Evolutionary conservation across 164 flowering plant species (phyloP).

Genomic region (Chloranthus sessilifolius): DNA sequence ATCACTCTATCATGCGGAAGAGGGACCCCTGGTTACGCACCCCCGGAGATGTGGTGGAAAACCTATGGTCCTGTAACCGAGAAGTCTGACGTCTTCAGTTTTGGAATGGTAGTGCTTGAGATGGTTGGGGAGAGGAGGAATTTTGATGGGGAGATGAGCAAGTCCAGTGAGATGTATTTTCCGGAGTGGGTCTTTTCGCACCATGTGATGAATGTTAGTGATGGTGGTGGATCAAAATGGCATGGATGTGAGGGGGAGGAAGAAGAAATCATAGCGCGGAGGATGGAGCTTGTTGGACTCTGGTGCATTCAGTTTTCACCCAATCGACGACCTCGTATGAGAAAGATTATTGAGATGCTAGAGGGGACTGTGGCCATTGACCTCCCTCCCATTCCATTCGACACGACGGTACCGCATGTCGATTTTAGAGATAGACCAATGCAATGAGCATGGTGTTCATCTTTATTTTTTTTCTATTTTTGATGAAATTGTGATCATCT

Average conservation of each 20-base stretch:
- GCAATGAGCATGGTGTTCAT: no score
- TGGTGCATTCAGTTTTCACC: slow-evolving; percentile 1
- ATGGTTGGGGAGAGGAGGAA: slow-evolving; percentile 6
- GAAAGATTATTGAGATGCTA: background rate
- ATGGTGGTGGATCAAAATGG: background rate
- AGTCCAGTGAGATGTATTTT: slow-evolving; percentile 1
- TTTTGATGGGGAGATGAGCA: background rate
- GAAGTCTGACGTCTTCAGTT: slow-evolving; percentile 11
- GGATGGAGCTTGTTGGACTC: slow-evolving; percentile 1
- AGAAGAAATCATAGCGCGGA: background rate
- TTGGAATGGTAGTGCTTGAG: slow-evolving; percentile 5
- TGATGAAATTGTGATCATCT: no score
- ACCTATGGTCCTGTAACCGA: background rate
- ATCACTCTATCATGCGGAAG: background rate
- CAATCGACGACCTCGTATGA: background rate
- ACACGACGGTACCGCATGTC: background rate
- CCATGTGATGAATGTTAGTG: background rate
- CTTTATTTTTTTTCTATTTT: no score
- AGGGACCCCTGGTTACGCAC: slow-evolving; percentile 10
- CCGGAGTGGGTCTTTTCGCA: slow-evolving; percentile 6
- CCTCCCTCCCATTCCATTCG: background rate
- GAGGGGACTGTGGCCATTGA: background rate
- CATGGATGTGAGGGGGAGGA: background rate
- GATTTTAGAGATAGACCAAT: no score
- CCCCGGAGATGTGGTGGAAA: slow-evolving; percentile 9